Evolutionary conservation across 768 basidiomycete genomes (phyloP).

Genomic region (Xerocomellus amylosporus): DNA sequence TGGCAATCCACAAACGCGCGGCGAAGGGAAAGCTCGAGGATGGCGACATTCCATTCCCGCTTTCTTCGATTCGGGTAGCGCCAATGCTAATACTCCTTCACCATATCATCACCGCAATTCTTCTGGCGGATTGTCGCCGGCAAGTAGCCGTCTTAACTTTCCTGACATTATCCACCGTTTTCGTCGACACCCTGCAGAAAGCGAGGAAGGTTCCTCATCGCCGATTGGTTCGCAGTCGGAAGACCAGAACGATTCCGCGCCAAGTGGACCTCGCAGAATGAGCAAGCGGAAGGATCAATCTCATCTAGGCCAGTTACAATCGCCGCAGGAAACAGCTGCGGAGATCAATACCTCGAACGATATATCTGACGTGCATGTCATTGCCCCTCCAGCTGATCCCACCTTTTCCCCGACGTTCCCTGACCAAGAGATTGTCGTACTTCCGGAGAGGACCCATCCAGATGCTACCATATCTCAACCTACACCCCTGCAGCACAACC

Average conservation of each 20-base stretch:
- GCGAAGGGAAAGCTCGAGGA: slow-evolving; percentile 33
- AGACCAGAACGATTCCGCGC: slow-evolving; percentile 30
- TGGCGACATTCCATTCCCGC: slow-evolving; percentile 31
- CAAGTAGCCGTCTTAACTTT: slow-evolving; percentile 42
- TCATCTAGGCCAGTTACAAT: slow-evolving; percentile 24
- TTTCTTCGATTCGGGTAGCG: slow-evolving; percentile 33
- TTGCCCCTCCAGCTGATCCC: slow-evolving; percentile 5
- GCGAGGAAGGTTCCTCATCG: slow-evolving; percentile 50
- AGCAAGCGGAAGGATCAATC: slow-evolving; percentile 21
- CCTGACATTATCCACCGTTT: slow-evolving; percentile 38
- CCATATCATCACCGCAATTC: slow-evolving; percentile 24
- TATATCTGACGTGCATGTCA: slow-evolving; percentile 2
- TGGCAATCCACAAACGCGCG: slow-evolving; percentile 45
- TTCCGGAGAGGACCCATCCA: not conserved
- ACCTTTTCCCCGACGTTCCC: not conserved
- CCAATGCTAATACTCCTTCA: slow-evolving; percentile 37
- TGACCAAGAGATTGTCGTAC: slow-evolving; percentile 3
- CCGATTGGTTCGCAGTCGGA: slow-evolving; percentile 47
- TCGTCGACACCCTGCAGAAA: slow-evolving; percentile 36
- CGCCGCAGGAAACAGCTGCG: slow-evolving; percentile 10
- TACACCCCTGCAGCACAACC: not conserved
- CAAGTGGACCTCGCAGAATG: slow-evolving; percentile 12
- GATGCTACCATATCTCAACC: not conserved
- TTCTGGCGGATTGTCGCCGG: slow-evolving; percentile 40
- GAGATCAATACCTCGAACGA: slow-evolving; percentile 12